These are phyloP conservation scores for Acorus gramineus DNA, from an alignment of 106 monocot genomes.

Conservation along the genomic window DNA sequence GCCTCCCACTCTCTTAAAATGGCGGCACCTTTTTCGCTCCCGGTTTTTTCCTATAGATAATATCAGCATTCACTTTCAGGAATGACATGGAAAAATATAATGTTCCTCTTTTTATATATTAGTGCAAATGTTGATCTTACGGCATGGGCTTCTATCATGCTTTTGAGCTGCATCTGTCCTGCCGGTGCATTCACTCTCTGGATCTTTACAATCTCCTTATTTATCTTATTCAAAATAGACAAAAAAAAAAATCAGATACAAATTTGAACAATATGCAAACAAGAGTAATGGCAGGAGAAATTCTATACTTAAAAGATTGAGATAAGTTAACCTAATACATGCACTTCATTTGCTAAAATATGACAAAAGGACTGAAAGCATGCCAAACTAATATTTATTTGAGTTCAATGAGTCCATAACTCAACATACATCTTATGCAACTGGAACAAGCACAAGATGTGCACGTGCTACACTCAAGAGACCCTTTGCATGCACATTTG, in stretches of 20 bases:
- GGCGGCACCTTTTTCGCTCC: constrained; percentile 62
- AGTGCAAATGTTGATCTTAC: constrained; percentile 32
- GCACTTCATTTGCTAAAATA: too few relatives aligned
- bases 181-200: constrained; percentile 97
- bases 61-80: neutral
- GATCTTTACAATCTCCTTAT: constrained; percentile 97
- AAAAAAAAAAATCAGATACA: neutral
- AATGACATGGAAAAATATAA: too few relatives aligned
- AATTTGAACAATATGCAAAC: neutral
- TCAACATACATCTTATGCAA: too few relatives aligned
- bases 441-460: too few relatives aligned
- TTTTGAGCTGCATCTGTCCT: constrained; percentile 97
- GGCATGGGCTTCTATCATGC: constrained; percentile 95
- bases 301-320: too few relatives aligned
- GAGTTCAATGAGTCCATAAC: too few relatives aligned
- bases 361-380: too few relatives aligned
- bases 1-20: constrained; percentile 94
- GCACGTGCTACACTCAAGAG: too few relatives aligned
- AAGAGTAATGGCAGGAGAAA: neutral
- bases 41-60: constrained; percentile 84
- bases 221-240: constrained; percentile 37
- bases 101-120: too few relatives aligned
- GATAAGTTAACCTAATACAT: too few relatives aligned
- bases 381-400: too few relatives aligned
- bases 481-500: too few relatives aligned